Base-by-base conservation (phyloP, 345 rosid genomes). In the Toxicodendron radicans region DNA sequence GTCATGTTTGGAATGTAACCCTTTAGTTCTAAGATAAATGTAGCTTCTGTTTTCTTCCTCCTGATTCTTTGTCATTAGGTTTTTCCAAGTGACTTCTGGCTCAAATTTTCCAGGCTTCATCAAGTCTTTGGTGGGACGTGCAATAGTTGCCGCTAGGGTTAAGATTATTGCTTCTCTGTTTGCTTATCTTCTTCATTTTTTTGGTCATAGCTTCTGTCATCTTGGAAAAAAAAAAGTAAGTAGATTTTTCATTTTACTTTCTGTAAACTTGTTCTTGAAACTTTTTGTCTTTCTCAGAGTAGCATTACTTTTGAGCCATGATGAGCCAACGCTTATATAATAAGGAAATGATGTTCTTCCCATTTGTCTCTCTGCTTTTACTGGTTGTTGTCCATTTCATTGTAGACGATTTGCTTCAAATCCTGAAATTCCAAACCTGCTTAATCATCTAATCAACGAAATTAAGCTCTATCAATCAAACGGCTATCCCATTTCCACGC, bases 1-100 rank as follows among this genome's bases (percentile, higher is more conserved):
- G 54, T 78, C 76, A 52, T 85, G 84, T 73, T 81, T 85, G 80
- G 74, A 75, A 72, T 78, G 64, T 66, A 27, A 51, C 23, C 66
- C 27, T 60, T 49, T 60, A 57, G 76, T 64, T 45, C 76, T 24
- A 66, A 78, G 76, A 64, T 65, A 70, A 76, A 66, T 81, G 76
- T 73, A 56, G 77, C 70, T 49, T 56, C 57, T 41, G 1, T 59
- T 56, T 27, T 57, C 20, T 20, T 23, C 33, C 48, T 45, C 33
- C 68, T 79, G 71, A 74, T 79, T 76, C 66, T 65, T 79, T 75
- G 35, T 78, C 68, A 7, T 63, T 72, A 68, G 83, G 64, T 18
- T 76, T 5, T 54, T 56, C 75, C 71, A 24, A 58, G 64, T 68
- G 77, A 67, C 62, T 68, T 51, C 62, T 59, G 68, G 43, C 80